phyloP scores from a whole-genome alignment of 331 rosid species.

The Pyrus hybrid region DNA sequence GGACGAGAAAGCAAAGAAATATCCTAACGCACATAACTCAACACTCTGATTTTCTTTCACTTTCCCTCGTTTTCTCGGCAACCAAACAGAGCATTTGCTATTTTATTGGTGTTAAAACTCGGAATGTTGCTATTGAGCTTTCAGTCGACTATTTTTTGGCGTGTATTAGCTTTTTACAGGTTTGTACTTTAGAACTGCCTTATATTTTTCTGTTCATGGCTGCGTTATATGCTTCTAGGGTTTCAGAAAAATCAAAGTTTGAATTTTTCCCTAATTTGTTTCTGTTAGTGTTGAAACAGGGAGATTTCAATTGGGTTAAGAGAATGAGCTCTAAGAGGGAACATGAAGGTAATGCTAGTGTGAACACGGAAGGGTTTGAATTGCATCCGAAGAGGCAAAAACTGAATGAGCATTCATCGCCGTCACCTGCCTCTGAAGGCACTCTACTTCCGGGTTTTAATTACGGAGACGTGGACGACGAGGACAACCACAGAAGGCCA shows the following conservation, averaged over 20 bases:
- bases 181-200: neutral
- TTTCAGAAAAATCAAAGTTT: neutral
- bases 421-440: constrained; percentile 17
- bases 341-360: neutral
- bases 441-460: constrained; percentile 63
- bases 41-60: neutral
- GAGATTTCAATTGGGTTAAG: neutral
- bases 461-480: constrained; percentile 90
- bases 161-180: neutral
- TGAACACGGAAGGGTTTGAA: constrained; percentile 8
- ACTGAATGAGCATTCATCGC: neutral
- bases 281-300: neutral
- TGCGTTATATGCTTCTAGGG: neutral
- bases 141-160: neutral
- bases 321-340: constrained; percentile 31
- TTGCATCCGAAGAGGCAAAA: constrained; percentile 26
- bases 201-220: neutral
- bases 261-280: neutral
- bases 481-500: constrained; percentile 22
- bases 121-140: neutral
- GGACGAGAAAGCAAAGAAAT: neutral
- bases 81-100: neutral
- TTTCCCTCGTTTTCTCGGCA: constrained; percentile 1
- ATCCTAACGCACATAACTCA: neutral
- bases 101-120: neutral